Conservation (phyloP, 805 yeast species). For the Ogataea neopini region DNA sequence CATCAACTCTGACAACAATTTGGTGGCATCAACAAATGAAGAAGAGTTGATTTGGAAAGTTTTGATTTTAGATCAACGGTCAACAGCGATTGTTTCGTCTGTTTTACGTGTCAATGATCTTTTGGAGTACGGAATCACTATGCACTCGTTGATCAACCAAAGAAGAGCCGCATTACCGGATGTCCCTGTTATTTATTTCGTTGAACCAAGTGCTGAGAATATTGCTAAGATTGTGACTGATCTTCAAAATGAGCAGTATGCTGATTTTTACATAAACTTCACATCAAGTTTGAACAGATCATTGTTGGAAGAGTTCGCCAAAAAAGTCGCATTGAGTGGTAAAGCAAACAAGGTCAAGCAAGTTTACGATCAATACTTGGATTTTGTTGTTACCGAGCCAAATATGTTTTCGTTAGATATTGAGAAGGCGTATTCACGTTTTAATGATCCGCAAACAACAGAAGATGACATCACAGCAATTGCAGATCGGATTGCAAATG, state of each 20-base stretch:
- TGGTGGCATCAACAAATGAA: slow-evolving; percentile 50
- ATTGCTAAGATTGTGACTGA: slow-evolving; percentile 70
- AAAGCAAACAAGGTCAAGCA: slow-evolving; percentile 75
- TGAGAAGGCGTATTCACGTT: slow-evolving; percentile 59
- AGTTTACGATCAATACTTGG: slow-evolving; percentile 91
- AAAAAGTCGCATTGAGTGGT: slow-evolving; percentile 70
- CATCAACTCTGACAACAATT: slow-evolving; percentile 63
- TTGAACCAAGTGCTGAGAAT: slow-evolving; percentile 83
- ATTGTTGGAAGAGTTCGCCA: slow-evolving; percentile 85
- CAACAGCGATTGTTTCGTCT: slow-evolving; percentile 85
- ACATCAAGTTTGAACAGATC: slow-evolving; percentile 77
- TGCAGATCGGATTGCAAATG: slow-evolving; percentile 74
- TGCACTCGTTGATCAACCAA: slow-evolving; percentile 73
- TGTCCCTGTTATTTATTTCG: slow-evolving; percentile 91
- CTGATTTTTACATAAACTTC: slow-evolving; percentile 80
- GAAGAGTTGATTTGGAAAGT: slow-evolving; percentile 90
- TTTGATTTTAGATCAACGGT: slow-evolving; percentile 73
- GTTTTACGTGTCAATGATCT: slow-evolving; percentile 92
- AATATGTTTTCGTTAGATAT: slow-evolving; percentile 80
- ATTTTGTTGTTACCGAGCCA: slow-evolving; percentile 91
- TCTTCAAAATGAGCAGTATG: slow-evolving; percentile 71
- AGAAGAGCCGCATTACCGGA: slow-evolving; percentile 85
- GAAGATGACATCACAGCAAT: slow-evolving; percentile 72
- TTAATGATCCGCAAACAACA: slow-evolving; percentile 69
- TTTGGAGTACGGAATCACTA: slow-evolving; percentile 86